phyloP scores from a whole-genome alignment of 2,329 filamentous ascomycete species.

The Erysiphe pulchra region DNA sequence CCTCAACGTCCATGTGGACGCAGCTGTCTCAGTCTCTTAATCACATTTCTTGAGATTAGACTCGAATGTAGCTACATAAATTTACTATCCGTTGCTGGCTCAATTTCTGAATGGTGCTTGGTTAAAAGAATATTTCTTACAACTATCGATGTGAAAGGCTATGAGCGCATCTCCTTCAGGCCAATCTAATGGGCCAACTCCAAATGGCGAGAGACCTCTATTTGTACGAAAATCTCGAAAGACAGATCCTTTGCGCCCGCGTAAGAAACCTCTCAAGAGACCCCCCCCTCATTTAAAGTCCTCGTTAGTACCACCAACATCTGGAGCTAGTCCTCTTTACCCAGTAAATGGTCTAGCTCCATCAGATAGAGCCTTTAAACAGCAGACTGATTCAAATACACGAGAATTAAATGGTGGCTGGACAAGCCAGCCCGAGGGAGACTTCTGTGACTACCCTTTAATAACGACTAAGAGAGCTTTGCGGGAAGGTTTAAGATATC shows the following conservation, averaged over 20 bases:
- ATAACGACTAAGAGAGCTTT: constrained; percentile 63
- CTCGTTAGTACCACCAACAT: background rate
- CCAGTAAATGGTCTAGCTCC: constrained; percentile 1
- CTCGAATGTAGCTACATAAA: too few relatives aligned
- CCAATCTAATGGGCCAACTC: constrained; percentile 20
- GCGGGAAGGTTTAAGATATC: constrained; percentile 56
- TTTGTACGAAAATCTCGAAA: constrained; percentile 22
- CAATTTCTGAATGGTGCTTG: too few relatives aligned
- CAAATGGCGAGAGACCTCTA: constrained; percentile 20
- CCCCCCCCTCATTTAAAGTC: background rate
- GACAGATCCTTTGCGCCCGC: constrained; percentile 37
- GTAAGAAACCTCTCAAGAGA: constrained; percentile 20
- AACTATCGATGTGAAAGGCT: too few relatives aligned
- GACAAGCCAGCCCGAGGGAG: constrained; percentile 24
- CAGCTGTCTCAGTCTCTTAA: too few relatives aligned
- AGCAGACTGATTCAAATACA: background rate
- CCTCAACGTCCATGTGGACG: too few relatives aligned
- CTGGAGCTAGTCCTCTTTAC: background rate
- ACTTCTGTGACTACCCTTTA: constrained; percentile 34
- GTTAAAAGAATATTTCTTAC: too few relatives aligned
- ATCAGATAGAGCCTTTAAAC: background rate
- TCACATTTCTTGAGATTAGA: too few relatives aligned
- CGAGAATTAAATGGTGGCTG: constrained; percentile 20
- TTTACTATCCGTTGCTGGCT: too few relatives aligned
- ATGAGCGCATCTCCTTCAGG: constrained; percentile 16